These are phyloP conservation scores for Pugionium cornutum DNA, from an alignment of 345 rosid species.

Conservation along the genomic window DNA sequence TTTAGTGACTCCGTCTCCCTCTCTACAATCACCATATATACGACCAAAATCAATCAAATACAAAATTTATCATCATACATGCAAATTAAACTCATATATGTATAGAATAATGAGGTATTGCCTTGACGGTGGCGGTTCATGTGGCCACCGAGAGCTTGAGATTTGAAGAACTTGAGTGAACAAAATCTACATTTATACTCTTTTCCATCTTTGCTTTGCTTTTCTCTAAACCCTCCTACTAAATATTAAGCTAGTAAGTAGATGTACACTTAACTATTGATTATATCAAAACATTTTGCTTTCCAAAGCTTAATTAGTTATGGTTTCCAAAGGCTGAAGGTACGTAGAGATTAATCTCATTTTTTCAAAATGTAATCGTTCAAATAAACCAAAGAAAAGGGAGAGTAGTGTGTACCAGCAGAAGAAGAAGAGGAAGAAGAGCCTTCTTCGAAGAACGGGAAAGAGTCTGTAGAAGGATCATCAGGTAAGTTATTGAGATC, in stretches of 20 bases:
- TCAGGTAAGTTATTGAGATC: constrained; percentile 98
- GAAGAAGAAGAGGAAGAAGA: constrained; percentile 63
- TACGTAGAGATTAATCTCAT: not conserved
- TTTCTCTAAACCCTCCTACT: constrained; percentile 51
- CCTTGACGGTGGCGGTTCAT: constrained; percentile 99
- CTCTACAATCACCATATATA: constrained; percentile 62
- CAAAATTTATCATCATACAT: constrained; percentile 28
- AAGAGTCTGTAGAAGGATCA: constrained; percentile 59
- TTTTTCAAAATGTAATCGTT: not conserved
- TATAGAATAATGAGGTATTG: constrained; percentile 30
- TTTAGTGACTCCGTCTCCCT: constrained; percentile 98
- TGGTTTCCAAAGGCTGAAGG: constrained; percentile 21
- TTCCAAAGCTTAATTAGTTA: constrained; percentile 40
- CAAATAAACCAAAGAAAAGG: not conserved
- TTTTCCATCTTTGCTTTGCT: constrained; percentile 75
- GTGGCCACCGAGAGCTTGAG: constrained; percentile 99
- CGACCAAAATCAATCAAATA: constrained; percentile 30
- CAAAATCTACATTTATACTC: constrained; percentile 99
- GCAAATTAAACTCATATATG: not conserved
- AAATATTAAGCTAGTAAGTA: constrained; percentile 42
- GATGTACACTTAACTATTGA: constrained; percentile 37
- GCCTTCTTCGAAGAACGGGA: constrained; percentile 55
- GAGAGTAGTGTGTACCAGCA: constrained; percentile 41
- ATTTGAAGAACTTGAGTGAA: constrained; percentile 99
- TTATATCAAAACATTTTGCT: constrained; percentile 26